These are phyloP conservation scores for Amniculicola lignicola DNA, from an alignment of 495 filamentous ascomycete genomes.

Conservation along the genomic window DNA sequence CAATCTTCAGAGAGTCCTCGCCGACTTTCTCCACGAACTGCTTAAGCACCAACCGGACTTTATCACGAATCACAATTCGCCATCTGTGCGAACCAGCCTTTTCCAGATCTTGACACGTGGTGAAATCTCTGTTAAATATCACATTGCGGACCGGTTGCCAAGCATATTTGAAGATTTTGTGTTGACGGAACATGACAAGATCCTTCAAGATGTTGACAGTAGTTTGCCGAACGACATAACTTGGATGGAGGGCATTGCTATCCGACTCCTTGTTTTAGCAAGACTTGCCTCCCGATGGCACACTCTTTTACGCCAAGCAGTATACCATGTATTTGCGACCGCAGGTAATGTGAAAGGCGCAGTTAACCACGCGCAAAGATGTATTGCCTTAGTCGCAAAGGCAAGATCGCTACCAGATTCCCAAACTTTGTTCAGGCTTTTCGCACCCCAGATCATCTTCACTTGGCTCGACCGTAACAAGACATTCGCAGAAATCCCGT, in stretches of 20 bases:
- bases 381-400: constrained; percentile 62
- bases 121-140: constrained; percentile 71
- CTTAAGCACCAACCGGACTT: constrained; percentile 63
- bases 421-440: constrained; percentile 75
- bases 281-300: constrained; percentile 75
- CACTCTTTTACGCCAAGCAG: constrained; percentile 73
- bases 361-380: constrained; percentile 65
- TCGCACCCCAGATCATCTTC: constrained; percentile 86
- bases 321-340: constrained; percentile 91
- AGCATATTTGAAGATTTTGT: constrained; percentile 74
- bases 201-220: constrained; percentile 72
- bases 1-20: constrained; percentile 62
- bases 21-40: constrained; percentile 63
- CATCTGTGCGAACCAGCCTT: constrained; percentile 70
- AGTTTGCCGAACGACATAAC: constrained; percentile 68
- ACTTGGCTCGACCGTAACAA: constrained; percentile 73
- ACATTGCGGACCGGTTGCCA: constrained; percentile 64
- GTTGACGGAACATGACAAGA: constrained; percentile 72
- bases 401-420: constrained; percentile 61
- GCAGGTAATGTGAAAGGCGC: constrained; percentile 65
- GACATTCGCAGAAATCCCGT: constrained; percentile 67
- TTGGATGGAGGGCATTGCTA: constrained; percentile 77
- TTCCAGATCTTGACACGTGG: constrained; percentile 66
- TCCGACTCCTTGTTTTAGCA: constrained; percentile 72
- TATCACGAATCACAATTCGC: constrained; percentile 51